These are phyloP conservation scores for Escovopsis sp. DNA, from an alignment of 2,329 filamentous ascomycete genomes.

Conservation along the genomic window DNA sequence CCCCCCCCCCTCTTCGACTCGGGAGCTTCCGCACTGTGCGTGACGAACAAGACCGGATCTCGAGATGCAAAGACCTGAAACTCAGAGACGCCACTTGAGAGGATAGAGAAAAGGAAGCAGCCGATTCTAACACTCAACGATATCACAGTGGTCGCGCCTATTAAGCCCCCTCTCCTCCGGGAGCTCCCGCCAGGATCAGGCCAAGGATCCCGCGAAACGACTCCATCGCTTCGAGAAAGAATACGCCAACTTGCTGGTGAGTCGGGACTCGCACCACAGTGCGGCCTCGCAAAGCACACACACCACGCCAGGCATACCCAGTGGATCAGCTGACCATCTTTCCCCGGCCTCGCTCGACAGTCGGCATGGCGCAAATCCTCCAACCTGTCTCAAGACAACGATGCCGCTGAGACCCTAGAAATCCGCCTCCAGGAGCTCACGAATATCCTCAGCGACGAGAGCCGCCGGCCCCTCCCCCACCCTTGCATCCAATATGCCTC, in stretches of 20 bases:
- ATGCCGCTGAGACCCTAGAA: slow-evolving; percentile 47
- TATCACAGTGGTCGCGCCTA: slow-evolving; percentile 47
- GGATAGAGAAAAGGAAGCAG: background rate
- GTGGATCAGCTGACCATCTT: background rate
- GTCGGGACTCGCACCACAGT: slow-evolving; percentile 7
- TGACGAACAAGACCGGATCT: background rate
- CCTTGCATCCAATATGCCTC: slow-evolving; percentile 81
- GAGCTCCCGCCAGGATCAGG: slow-evolving; percentile 40
- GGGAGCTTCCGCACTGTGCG: no score
- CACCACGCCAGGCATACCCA: no score
- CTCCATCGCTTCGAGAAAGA: slow-evolving; percentile 53
- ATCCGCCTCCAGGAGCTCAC: slow-evolving; percentile 48
- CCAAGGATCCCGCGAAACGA: slow-evolving; percentile 47
- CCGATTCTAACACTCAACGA: slow-evolving; percentile 3
- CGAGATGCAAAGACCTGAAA: background rate
- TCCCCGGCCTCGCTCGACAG: slow-evolving; percentile 15
- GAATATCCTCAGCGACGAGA: slow-evolving; percentile 73
- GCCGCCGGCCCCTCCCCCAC: slow-evolving; percentile 73
- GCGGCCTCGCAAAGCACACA: no score
- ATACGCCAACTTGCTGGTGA: slow-evolving; percentile 45
- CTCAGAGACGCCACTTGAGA: background rate
- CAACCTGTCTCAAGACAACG: slow-evolving; percentile 43
- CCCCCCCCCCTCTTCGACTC: no score
- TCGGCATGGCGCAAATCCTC: slow-evolving; percentile 44
- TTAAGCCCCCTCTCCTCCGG: slow-evolving; percentile 45